Evolutionary conservation across 208 protist species (phyloP).

Genomic region (Acanthamoeba sp.): DNA sequence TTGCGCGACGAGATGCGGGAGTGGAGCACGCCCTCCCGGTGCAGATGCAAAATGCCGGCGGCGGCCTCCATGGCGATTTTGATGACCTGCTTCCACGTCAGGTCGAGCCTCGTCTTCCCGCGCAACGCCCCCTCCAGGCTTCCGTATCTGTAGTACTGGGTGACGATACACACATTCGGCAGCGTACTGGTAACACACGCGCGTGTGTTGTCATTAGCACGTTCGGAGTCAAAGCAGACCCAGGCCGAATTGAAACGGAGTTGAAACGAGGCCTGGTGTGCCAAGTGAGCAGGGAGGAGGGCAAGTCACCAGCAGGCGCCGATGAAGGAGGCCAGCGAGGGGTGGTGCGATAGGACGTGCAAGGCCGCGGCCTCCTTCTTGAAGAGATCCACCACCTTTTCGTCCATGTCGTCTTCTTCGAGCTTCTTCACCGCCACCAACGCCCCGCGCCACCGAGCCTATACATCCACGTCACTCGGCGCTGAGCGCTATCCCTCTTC

Average conservation of each 20-base stretch:
- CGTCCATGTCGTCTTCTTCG: conserved; percentile 5
- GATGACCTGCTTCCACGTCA: conserved; percentile 52
- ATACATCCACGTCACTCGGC: no score
- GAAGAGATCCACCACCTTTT: conserved; percentile 22
- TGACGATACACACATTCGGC: conserved; percentile 51
- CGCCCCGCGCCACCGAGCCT: conserved; percentile 6
- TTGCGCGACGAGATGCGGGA: conserved; percentile 50
- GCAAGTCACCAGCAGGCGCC: conserved; percentile 33
- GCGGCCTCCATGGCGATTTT: conserved; percentile 43
- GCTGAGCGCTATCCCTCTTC: neutral
- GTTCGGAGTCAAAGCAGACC: no score
- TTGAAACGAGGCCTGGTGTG: no score
- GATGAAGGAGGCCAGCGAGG: conserved; percentile 10
- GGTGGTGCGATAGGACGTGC: conserved; percentile 43
- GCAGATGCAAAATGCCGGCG: conserved; percentile 41
- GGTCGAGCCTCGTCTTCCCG: neutral
- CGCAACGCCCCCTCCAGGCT: conserved; percentile 37
- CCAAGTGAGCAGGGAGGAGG: neutral
- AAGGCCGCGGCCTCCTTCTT: conserved; percentile 23
- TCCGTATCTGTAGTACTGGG: conserved; percentile 38
- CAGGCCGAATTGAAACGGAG: no score
- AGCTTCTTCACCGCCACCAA: conserved; percentile 45
- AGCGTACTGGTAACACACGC: neutral
- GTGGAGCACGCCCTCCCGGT: conserved; percentile 66
- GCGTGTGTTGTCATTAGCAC: no score